phyloP scores from a whole-genome alignment of 805 yeast genomes.

The Saccharomycopsis olivae region DNA sequence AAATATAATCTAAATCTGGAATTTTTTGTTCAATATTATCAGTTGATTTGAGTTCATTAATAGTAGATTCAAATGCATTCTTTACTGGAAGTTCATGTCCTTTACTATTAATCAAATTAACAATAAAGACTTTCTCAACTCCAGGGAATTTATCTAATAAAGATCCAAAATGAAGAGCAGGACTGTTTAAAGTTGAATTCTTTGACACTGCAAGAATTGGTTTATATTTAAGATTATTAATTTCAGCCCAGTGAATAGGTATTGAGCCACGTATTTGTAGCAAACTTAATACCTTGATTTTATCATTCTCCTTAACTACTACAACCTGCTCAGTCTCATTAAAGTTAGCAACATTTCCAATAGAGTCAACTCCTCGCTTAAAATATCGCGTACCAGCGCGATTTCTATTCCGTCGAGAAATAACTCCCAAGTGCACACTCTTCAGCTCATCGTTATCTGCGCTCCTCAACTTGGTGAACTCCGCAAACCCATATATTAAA shows the following conservation, averaged over 20 bases:
- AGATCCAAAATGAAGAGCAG: conserved; percentile 65
- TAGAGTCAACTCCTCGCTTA: conserved; percentile 83
- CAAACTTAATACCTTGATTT: conserved; percentile 34
- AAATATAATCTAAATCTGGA: conserved; percentile 50
- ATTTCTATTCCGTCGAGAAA: conserved; percentile 59
- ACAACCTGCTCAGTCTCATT: conserved; percentile 87
- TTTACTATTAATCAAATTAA: conserved; percentile 81
- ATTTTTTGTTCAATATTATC: background rate
- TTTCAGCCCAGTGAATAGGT: conserved; percentile 92
- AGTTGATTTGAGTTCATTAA: conserved; percentile 25
- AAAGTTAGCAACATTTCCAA: conserved; percentile 81
- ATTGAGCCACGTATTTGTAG: conserved; percentile 95
- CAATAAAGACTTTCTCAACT: conserved; percentile 68
- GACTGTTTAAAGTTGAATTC: conserved; percentile 45
- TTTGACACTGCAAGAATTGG: conserved; percentile 66
- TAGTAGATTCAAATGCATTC: conserved; percentile 68
- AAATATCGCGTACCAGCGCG: conserved; percentile 96
- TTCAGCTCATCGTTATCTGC: conserved; percentile 17
- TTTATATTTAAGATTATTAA: conserved; percentile 79
- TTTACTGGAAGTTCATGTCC: conserved; percentile 92
- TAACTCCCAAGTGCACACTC: conserved; percentile 56
- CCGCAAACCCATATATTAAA: conserved; percentile 74
- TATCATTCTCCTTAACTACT: conserved; percentile 23
- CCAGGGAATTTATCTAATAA: conserved; percentile 31
- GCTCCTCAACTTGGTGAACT: conserved; percentile 34